Evolutionary conservation across 1,284 basidiomycete genomes (phyloP).

Genomic region (Leccinum insolens): DNA sequence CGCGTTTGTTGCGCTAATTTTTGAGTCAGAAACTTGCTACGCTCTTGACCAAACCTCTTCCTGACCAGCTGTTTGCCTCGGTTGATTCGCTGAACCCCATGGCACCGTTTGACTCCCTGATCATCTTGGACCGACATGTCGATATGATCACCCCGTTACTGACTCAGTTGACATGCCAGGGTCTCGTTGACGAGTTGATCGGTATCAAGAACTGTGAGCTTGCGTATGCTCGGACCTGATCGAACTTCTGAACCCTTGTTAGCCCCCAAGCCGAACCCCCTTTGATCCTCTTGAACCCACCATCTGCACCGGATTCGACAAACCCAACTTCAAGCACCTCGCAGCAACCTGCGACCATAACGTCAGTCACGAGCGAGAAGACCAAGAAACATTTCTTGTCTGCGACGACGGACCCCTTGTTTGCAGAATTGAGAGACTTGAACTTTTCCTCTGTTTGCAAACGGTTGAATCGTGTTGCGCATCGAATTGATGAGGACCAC

Average conservation of each 20-base stretch:
- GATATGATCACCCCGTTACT: slow-evolving; percentile 90
- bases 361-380: slow-evolving; percentile 68
- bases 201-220: slow-evolving; percentile 86
- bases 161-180: slow-evolving; percentile 97
- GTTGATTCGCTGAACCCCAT: no score
- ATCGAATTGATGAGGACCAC: slow-evolving; percentile 89
- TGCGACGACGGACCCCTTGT: slow-evolving; percentile 79
- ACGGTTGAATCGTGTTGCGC: slow-evolving; percentile 81
- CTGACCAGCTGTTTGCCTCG: no score
- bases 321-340: slow-evolving; percentile 36
- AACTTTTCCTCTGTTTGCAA: slow-evolving; percentile 95
- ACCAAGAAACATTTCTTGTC: slow-evolving; percentile 89
- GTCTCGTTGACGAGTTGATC: slow-evolving; percentile 93
- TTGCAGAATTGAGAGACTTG: slow-evolving; percentile 79
- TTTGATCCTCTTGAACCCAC: slow-evolving; percentile 68
- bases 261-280: slow-evolving; percentile 92
- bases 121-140: no score
- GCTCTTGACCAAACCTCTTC: no score
- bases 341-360: slow-evolving; percentile 45
- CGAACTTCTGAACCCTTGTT: slow-evolving; percentile 9
- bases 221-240: slow-evolving; percentile 5
- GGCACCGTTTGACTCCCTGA: no score
- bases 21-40: no score
- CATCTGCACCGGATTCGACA: slow-evolving; percentile 43
- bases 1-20: no score